Percentiles rank a stretch among this genome's conserved stretches.
phyloP scores from a whole-genome alignment of 2,329 filamentous ascomycete genomes.

The Fusarium chlamydosporum region DNA sequence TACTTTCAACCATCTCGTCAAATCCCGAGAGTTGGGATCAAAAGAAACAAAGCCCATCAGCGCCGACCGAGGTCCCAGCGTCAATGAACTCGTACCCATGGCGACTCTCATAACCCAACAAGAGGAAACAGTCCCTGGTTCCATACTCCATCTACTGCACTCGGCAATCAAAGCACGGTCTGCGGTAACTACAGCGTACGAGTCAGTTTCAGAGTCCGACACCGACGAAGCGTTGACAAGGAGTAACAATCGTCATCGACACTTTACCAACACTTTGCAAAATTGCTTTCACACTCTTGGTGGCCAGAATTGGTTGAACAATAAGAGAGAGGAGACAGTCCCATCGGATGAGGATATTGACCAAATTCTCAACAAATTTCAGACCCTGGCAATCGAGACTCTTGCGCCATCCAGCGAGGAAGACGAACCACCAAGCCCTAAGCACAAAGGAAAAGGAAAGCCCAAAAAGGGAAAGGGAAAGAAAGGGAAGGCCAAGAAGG shows the following conservation, averaged over 20 bases:
- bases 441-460: background rate
- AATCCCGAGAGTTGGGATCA: background rate
- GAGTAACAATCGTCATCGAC: constrained; percentile 59
- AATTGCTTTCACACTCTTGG: constrained; percentile 56
- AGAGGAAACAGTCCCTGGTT: constrained; percentile 52
- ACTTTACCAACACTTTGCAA: constrained; percentile 60
- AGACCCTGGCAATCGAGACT: background rate
- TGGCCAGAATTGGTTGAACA: constrained; percentile 33
- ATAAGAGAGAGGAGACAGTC: no score
- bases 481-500: constrained; percentile 33
- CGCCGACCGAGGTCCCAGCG: constrained; percentile 56
- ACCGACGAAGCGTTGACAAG: constrained; percentile 52
- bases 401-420: constrained; percentile 21
- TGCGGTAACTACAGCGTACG: constrained; percentile 50
- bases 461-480: constrained; percentile 20
- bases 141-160: constrained; percentile 56
- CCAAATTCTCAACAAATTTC: background rate
- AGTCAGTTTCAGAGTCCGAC: constrained; percentile 50
- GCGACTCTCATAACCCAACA: constrained; percentile 56
- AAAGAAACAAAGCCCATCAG: constrained; percentile 43
- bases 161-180: constrained; percentile 57
- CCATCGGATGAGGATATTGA: constrained; percentile 19
- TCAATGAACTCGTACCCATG: constrained; percentile 56
- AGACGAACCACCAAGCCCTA: background rate
- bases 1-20: background rate